Evolutionary conservation across 306 rosid genomes (phyloP), one percentile per base, ranked within the genome.

Genomic region (Betula pendula): DNA sequence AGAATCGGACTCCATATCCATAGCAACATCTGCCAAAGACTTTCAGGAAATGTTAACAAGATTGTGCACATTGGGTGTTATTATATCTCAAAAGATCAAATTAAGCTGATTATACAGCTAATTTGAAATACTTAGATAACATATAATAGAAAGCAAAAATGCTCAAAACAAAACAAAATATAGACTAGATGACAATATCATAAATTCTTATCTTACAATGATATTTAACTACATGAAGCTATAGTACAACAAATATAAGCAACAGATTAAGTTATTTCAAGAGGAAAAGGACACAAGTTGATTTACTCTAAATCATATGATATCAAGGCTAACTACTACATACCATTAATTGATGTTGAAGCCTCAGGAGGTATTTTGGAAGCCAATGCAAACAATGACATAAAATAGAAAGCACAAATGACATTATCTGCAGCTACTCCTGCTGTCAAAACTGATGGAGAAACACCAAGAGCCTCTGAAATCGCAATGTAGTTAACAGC

Each of bases 361-460:
- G 80, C 79, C 25, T 88, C 88, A 0, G 82, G 78, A 66, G 84
- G 78, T 49, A 80, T 62, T 71, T 76, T 83, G 16, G 91, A 85
- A 75, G 91, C 88, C 17, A 88, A 38, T 6, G 87, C 87, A 74
- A 88, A 83, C 66, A 83, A 73, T 1, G 69, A 74, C 50, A 82
- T 49, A 72, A 88, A 88, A 70, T 85, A 85, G 22, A 88, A 14
- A 27, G 85, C 89, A 74, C 77, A 55, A 43, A 88, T 77, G 24
- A 81, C 88, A 76, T 83, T 85, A 63, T 88, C 89, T 38, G 79
- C 91, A 70, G 91, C 87, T 40, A 88, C 81, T 44, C 91, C 91
- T 11, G 85, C 87, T 14, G 89, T 83, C 82, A 88, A 52, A 70
- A 85, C 88, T 52, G 88, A 85, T 45, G 91, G 86, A 7, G 91